Evolutionary conservation across 2,329 filamentous ascomycete genomes (phyloP), one percentile per base, ranked within the genome.

Genomic region (Colletotrichum melonis): DNA sequence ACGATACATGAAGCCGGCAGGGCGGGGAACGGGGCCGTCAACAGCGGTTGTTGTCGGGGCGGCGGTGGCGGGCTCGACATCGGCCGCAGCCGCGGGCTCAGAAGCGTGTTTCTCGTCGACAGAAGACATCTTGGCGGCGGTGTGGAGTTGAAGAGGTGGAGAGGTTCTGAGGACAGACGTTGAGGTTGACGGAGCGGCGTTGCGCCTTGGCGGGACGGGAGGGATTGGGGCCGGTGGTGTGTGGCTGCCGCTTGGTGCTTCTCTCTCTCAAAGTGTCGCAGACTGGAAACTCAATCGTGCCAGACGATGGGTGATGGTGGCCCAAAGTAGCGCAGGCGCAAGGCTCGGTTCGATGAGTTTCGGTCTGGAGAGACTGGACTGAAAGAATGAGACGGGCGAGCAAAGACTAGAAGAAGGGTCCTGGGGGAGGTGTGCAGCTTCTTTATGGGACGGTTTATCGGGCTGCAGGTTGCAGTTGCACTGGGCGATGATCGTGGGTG

Each of bases 1-100:
- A 78, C 88, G 91, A 86, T 95, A 94, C 84, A 91, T 92, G 92
- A 92, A 94, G 75, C 88, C 88, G 4, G 76, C 55, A 2, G 88
- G 88, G 35, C 85, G 86, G 55, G 76, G 68, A 42, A 59, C 76
- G 62, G 75, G 63, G 56, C 78, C 72, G 70, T 78, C 67, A 72
- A 52, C 16, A 24, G 68, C 60, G 16, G 73, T 66, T 26, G 74
- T 69, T 14, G 73, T 52, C 46, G 72, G 70, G 56, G 75, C 32
- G 14, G 59, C 28, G 9, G 46, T 24, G 9, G 35, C 22, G 46
- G 62, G 22, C 4, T 65, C 59, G 54, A 63, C 38, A 30, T 46
- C 62, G 57, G 52, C 24, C n/a, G 54, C 30, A 16, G 62, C 54
- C 24, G 67, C 63, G 52, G 64, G 9, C n/a, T 74, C 67, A 16